A percentile compares a stretch with the other conserved stretches of the same genome.
Evolutionary conservation across 192 early-diverging fungal genomes (phyloP).

Genomic region (Coemansia sp.): DNA sequence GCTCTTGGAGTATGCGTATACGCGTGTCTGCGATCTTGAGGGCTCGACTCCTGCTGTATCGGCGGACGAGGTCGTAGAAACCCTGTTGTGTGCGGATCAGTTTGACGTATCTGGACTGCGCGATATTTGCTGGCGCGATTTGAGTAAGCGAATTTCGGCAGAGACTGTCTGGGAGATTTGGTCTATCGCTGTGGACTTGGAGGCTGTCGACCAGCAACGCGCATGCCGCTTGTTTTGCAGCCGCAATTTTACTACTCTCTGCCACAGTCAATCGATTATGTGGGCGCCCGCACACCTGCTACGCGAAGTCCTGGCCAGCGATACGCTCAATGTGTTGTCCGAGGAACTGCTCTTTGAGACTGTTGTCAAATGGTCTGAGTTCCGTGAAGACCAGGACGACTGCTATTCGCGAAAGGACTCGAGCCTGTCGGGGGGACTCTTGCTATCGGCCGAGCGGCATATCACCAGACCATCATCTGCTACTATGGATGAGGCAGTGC

Average conservation of each 20-base stretch:
- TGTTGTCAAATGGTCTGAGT: conserved; percentile 43
- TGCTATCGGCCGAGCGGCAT: conserved; percentile 30
- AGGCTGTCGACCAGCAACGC: conserved; percentile 28
- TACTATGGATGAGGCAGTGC: conserved; percentile 34
- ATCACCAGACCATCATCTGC: not conserved
- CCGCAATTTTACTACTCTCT: conserved; percentile 43
- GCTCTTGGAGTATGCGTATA: conserved; percentile 53
- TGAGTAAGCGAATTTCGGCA: conserved; percentile 13
- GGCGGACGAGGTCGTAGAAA: conserved; percentile 49
- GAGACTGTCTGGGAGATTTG: conserved; percentile 57
- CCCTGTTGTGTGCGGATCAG: conserved; percentile 52
- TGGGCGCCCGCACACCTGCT: conserved; percentile 48
- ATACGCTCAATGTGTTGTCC: conserved; percentile 39
- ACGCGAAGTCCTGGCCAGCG: conserved; percentile 39
- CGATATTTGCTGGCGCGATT: conserved; percentile 47
- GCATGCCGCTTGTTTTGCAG: conserved; percentile 38
- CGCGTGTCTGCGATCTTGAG: conserved; percentile 37
- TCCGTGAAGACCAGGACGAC: conserved; percentile 32
- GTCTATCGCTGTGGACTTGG: conserved; percentile 44
- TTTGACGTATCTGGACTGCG: conserved; percentile 39
- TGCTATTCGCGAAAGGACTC: conserved; percentile 2
- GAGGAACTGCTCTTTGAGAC: conserved; percentile 51
- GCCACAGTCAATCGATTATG: conserved; percentile 25
- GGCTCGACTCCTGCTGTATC: conserved; percentile 1
- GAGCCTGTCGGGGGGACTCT: not conserved